phyloP scores from a whole-genome alignment of 163 green algal genomes.

The Chlorella variabilis region DNA sequence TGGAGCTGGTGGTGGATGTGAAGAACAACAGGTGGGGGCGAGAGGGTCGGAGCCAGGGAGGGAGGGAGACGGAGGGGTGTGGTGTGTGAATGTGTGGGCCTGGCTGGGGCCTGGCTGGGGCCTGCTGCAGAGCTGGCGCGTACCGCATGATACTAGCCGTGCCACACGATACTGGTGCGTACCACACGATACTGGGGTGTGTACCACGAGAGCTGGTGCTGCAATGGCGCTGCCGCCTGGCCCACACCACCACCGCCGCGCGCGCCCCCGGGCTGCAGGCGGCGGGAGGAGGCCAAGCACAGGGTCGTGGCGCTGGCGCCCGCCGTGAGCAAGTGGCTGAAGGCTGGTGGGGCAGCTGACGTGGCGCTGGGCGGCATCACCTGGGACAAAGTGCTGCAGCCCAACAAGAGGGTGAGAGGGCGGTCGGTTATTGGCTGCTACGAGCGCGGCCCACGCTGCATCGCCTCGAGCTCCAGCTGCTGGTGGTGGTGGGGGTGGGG shows the following conservation, averaged over 20 bases:
- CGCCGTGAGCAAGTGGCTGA: slow-evolving; percentile 67
- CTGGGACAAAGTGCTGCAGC: slow-evolving; percentile 75
- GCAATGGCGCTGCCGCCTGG: no score
- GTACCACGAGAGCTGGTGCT: no score
- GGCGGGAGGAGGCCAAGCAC: slow-evolving; percentile 22
- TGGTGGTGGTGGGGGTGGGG: no score
- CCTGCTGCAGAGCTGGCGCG: background rate
- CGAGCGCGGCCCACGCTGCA: no score
- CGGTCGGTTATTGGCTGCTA: background rate
- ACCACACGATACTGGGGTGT: no score
- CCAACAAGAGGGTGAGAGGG: slow-evolving; percentile 69
- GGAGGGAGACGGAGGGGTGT: background rate
- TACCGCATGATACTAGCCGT: background rate
- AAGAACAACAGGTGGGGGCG: slow-evolving; percentile 88
- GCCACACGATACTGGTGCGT: no score
- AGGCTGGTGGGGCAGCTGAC: slow-evolving; percentile 55
- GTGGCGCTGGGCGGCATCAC: slow-evolving; percentile 71
- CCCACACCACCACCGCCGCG: background rate
- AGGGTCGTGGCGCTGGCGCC: slow-evolving; percentile 42
- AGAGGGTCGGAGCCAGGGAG: background rate
- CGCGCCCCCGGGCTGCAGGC: no score
- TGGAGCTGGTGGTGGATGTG: slow-evolving; percentile 90
- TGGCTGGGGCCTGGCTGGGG: background rate
- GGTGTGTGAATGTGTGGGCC: slow-evolving; percentile 6
- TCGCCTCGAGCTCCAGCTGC: no score